These are phyloP conservation scores for Mortierella sp. DNA, from an alignment of 371 early-diverging fungal species.

Conservation along the genomic window DNA sequence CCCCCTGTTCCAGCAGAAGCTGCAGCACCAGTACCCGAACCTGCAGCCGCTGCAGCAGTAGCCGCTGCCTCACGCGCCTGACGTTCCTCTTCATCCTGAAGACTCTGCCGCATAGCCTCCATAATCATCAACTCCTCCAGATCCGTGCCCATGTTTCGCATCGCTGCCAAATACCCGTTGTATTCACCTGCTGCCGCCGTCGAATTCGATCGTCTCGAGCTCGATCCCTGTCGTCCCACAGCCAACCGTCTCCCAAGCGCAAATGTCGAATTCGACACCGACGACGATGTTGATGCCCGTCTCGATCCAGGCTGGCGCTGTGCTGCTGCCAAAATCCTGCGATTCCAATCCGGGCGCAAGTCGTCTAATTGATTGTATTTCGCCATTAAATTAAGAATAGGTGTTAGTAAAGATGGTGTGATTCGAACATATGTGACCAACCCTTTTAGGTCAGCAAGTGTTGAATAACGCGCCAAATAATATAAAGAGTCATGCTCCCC, in stretches of 20 bases:
- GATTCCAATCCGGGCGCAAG: slow-evolving; percentile 82
- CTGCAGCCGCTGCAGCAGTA: slow-evolving; percentile 1
- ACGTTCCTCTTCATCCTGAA: slow-evolving; percentile 74
- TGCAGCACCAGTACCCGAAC: background rate
- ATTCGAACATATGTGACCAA: background rate
- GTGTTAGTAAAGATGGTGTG: background rate
- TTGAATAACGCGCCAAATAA: background rate
- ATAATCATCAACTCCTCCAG: slow-evolving; percentile 93
- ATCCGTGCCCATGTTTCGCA: slow-evolving; percentile 83
- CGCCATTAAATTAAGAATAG: slow-evolving; percentile 3
- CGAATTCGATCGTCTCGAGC: slow-evolving; percentile 40
- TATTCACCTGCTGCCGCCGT: slow-evolving; percentile 64
- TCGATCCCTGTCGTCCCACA: slow-evolving; percentile 33
- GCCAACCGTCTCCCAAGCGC: slow-evolving; percentile 61
- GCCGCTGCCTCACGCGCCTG: slow-evolving; percentile 41
- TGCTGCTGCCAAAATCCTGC: slow-evolving; percentile 54
- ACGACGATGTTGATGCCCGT: slow-evolving; percentile 59
- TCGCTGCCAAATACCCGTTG: slow-evolving; percentile 68
- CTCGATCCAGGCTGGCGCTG: slow-evolving; percentile 59
- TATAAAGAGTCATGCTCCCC: background rate
- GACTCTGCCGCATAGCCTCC: slow-evolving; percentile 88
- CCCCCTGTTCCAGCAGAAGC: background rate
- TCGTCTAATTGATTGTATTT: too few species aligned
- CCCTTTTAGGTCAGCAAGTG: background rate
- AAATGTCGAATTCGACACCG: slow-evolving; percentile 58